Base-by-base conservation (phyloP, 306 rosid species). In the Betula pendula region DNA sequence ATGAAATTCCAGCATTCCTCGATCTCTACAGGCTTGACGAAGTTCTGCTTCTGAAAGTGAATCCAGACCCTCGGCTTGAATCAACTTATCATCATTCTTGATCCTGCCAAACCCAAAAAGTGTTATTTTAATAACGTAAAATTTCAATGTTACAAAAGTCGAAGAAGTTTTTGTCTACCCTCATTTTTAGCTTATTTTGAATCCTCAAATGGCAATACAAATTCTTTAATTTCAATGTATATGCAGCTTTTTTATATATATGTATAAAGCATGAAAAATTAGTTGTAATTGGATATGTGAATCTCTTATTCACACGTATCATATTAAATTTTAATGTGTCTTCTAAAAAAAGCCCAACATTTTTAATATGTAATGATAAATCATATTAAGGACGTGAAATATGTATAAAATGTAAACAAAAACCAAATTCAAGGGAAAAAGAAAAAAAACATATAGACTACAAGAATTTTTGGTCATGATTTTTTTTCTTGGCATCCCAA, bases 31-130 rank as follows among this genome's bases (percentile, higher is more conserved):
- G 72, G 90, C 99, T 79, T 90, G 96, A n/a, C 93, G 91, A 63
- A 95, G 99, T 76, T 95, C 99, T 33, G 71, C 93, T 89, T 95
- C 99, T 56, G 99, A 89, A 74, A 95, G 96, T 75, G 99, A 95
- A 84, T 90, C 97, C 72, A 95, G 84, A 71, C 97, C 97, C 84
- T 95, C 97, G 27, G 87, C 86, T 89, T 92, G 97, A 81, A 95
- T 95, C 84, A 92, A 80, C 83, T 79, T 95, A 86, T 95, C 99
- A 76, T 95, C 99, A 65, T 80, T 88, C 84, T 95, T 95, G 80
- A 89, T 95, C 88, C 97, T 95, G 81, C 48, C 25, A 65, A 65
- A 65, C 70, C 25, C 17, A 19, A 35, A 19, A 7, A 13, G 15
- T 35, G 25, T 59, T 2, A 59, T 19, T 38, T 65, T 35, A 2